Conservation (phyloP, 176 grass and related monocot species). For the Carex pumila region DNA sequence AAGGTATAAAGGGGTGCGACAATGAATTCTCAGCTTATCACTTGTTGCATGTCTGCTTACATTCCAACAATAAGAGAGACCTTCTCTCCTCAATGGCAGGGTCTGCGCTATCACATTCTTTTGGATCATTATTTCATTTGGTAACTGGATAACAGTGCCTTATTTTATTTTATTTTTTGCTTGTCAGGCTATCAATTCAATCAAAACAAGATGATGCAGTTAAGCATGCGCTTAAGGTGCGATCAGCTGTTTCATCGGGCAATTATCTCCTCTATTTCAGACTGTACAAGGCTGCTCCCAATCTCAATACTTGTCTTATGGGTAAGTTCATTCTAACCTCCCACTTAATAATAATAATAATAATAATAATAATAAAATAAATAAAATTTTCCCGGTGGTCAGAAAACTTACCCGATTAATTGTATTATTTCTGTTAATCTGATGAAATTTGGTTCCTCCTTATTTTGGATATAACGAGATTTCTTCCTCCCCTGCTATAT, state of each 20-base stretch:
- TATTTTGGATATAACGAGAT: background rate
- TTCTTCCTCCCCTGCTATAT: background rate
- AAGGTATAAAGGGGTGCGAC: slow-evolving; percentile 68
- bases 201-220: slow-evolving; percentile 70
- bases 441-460: background rate
- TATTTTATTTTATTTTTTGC: slow-evolving; percentile 17
- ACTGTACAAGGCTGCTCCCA: slow-evolving; percentile 77
- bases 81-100: slow-evolving; percentile 82
- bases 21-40: slow-evolving; percentile 90
- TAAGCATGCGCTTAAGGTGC: slow-evolving; percentile 88
- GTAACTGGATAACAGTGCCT: background rate
- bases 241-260: slow-evolving; percentile 74
- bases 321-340: slow-evolving; percentile 35
- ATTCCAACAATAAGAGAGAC: slow-evolving; percentile 83
- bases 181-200: slow-evolving; percentile 70
- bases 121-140: background rate
- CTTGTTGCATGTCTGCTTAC: slow-evolving; percentile 73
- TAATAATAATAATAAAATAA: background rate
- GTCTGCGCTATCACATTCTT: slow-evolving; percentile 31
- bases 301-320: slow-evolving; percentile 87
- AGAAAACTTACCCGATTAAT: background rate
- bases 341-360: background rate
- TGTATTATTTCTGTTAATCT: background rate
- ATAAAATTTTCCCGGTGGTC: background rate
- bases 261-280: slow-evolving; percentile 92